These are phyloP conservation scores for Fraxinus americana DNA, from an alignment of 257 asterid genomes.

Conservation along the genomic window DNA sequence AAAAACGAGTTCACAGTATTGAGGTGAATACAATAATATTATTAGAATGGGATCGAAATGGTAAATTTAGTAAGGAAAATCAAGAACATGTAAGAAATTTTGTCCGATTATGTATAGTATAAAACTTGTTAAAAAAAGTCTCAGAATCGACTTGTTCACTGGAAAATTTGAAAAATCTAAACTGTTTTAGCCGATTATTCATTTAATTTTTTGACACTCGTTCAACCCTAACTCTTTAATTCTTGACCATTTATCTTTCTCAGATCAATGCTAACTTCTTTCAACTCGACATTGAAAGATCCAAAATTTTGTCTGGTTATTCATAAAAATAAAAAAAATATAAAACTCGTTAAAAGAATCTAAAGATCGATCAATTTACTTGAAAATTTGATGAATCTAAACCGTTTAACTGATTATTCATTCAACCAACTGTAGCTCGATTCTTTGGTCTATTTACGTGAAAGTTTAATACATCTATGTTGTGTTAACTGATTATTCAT, in stretches of 20 bases:
- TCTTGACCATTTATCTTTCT: no score
- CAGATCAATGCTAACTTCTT: neutral
- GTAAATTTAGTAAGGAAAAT: neutral
- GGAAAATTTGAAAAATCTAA: no score
- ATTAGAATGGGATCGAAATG: neutral
- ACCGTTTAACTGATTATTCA: neutral
- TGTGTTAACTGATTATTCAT: neutral
- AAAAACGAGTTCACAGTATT: neutral
- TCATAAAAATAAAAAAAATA: neutral
- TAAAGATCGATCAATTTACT: neutral
- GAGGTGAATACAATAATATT: neutral
- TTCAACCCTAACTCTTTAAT: neutral
- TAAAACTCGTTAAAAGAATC: neutral
- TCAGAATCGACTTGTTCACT: no score
- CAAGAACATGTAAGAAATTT: neutral
- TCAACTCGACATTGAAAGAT: neutral
- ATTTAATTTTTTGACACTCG: neutral
- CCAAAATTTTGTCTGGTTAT: neutral
- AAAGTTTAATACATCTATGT: no score
- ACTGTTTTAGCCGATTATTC: no score
- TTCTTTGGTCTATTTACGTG: neutral
- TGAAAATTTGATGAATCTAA: neutral
- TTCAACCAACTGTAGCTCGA: neutral
- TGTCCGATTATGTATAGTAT: no score
- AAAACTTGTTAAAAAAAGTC: no score